These are phyloP conservation scores for Penicillium canescens DNA, from an alignment of 495 filamentous ascomycete genomes.

Conservation along the genomic window DNA sequence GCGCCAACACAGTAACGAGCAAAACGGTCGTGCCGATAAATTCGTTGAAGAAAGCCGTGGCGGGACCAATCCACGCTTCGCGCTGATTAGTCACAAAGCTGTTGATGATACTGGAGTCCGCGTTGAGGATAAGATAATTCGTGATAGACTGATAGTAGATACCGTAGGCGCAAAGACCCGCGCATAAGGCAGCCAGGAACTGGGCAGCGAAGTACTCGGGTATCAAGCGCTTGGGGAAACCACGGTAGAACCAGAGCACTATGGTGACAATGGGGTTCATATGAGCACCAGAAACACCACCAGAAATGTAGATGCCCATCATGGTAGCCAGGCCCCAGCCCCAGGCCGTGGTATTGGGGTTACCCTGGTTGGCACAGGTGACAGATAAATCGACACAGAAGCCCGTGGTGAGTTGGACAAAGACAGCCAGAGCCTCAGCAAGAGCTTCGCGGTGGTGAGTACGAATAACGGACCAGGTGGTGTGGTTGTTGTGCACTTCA, in stretches of 20 bases:
- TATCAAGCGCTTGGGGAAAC: conserved; percentile 48
- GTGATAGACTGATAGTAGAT: conserved; percentile 51
- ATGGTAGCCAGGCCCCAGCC: conserved; percentile 58
- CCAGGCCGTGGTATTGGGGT: conserved; percentile 52
- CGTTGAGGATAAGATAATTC: conserved; percentile 30
- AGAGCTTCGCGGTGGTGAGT: conserved; percentile 50
- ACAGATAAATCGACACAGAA: conserved; percentile 51
- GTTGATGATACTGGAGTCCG: conserved; percentile 39
- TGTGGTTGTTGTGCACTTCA: conserved; percentile 51
- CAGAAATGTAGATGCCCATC: conserved; percentile 58
- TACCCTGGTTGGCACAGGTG: conserved; percentile 39
- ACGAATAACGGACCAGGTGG: conserved; percentile 54
- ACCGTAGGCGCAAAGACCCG: conserved; percentile 46
- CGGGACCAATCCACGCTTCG: conserved; percentile 40
- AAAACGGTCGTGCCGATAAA: conserved; percentile 49
- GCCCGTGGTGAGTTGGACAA: conserved; percentile 43
- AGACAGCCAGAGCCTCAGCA: conserved; percentile 52
- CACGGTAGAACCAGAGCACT: conserved; percentile 51
- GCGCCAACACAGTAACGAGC: conserved; percentile 47
- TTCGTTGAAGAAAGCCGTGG: conserved; percentile 53
- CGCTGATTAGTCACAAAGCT: conserved; percentile 43
- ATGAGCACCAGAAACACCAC: conserved; percentile 57
- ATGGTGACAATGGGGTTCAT: conserved; percentile 53
- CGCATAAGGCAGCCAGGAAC: conserved; percentile 46
- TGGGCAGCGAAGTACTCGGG: conserved; percentile 51